A percentile compares a stretch with the other conserved stretches of the same genome.
phyloP scores from a whole-genome alignment of 108 stramenopile genomes.

The Nitzschia sp. region DNA sequence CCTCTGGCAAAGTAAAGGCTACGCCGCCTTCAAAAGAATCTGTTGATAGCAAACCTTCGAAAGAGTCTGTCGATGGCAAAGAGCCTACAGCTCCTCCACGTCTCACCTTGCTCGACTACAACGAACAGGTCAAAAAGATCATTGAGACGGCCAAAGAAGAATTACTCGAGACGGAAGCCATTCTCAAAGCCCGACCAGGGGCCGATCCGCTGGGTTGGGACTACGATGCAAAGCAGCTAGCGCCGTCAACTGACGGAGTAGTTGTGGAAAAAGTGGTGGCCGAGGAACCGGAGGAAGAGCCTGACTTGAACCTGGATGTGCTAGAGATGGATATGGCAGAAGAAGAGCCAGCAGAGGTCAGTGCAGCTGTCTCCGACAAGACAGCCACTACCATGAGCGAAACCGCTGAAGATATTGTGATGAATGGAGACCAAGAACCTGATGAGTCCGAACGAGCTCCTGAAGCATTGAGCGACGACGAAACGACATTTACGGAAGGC shows the following conservation, averaged over 20 bases:
- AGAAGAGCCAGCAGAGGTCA: background rate
- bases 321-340: constrained; percentile 8
- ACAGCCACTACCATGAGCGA: background rate
- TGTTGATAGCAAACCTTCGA: no score
- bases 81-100: constrained; percentile 1
- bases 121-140: constrained; percentile 61
- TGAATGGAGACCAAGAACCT: background rate
- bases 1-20: no score
- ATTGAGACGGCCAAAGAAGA: constrained; percentile 64
- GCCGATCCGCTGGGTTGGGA: constrained; percentile 56
- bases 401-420: background rate
- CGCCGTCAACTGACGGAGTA: constrained; percentile 11
- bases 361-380: background rate
- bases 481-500: no score
- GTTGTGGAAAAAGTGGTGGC: background rate
- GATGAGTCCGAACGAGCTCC: no score
- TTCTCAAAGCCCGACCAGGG: constrained; percentile 70
- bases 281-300: constrained; percentile 12
- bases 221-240: constrained; percentile 25
- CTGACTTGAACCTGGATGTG: background rate
- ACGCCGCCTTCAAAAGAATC: no score
- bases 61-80: no score
- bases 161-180: constrained; percentile 83
- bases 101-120: constrained; percentile 62
- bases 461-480: background rate